phyloP scores from a whole-genome alignment of 805 yeast genomes.

The Nakazawaea wickerhamii region DNA sequence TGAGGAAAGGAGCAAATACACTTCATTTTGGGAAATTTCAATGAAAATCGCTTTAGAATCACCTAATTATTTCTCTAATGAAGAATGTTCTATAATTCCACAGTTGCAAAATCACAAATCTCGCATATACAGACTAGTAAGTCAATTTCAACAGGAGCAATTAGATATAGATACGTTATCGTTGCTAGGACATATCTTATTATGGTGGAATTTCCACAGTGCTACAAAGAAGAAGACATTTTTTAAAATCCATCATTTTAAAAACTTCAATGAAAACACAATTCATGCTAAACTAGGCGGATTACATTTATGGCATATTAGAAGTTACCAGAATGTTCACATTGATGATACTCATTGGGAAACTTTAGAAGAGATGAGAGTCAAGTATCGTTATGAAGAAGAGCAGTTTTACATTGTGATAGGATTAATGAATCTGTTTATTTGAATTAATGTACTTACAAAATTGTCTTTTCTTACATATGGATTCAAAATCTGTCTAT shows the following conservation, averaged over 20 bases:
- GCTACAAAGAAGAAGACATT: not conserved
- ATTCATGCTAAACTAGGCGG: not conserved
- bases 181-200: conserved; percentile 7
- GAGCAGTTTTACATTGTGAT: conserved; percentile 8
- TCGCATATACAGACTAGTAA: not conserved
- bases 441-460: too few relatives aligned
- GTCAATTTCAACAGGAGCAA: not conserved
- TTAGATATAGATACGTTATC: conserved; percentile 6
- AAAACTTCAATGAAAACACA: not conserved
- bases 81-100: not conserved
- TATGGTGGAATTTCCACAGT: conserved; percentile 8
- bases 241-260: conserved; percentile 1
- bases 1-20: not conserved
- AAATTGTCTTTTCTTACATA: too few relatives aligned
- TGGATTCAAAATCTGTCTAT: conserved; percentile 27
- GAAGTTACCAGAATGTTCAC: not conserved
- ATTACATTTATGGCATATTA: conserved; percentile 8
- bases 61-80: not conserved
- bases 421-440: conserved; percentile 2
- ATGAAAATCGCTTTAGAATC: not conserved
- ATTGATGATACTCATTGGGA: conserved; percentile 4
- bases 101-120: conserved; percentile 1
- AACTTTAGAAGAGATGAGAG: conserved; percentile 6
- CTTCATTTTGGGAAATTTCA: not conserved
- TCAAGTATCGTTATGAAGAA: conserved; percentile 7